Conservation (phyloP, 1,284 basidiomycete species). For the Stygiomarasmius scandens region DNA sequence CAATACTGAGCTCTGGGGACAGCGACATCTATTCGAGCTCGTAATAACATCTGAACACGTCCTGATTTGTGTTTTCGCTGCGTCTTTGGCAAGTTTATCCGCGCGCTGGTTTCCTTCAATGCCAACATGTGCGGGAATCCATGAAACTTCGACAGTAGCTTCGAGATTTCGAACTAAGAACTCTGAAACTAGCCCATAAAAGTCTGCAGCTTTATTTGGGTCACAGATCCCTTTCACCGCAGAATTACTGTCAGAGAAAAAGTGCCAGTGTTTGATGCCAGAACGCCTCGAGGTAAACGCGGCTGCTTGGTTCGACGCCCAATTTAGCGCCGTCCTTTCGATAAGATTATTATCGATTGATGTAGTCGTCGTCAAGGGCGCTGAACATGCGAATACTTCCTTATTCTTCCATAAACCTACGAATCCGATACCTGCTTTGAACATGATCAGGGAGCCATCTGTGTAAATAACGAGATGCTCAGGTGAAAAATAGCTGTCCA, state of each 20-base stretch:
- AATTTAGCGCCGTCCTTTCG: not conserved
- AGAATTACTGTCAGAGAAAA: constrained; percentile 25
- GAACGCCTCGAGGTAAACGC: not conserved
- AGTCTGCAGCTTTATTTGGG: constrained; percentile 19
- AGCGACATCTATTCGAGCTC: no score
- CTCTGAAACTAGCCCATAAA: constrained; percentile 17
- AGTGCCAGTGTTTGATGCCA: constrained; percentile 16
- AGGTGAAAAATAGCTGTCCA: no score
- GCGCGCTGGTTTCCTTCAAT: constrained; percentile 32
- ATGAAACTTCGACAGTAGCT: constrained; percentile 23
- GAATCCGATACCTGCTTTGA: not conserved
- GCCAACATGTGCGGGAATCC: constrained; percentile 30
- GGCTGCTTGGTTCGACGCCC: not conserved
- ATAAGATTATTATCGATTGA: not conserved
- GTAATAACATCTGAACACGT: no score
- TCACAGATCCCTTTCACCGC: constrained; percentile 19
- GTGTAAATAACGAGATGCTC: not conserved
- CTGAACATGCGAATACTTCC: not conserved
- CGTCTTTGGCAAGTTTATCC: constrained; percentile 31
- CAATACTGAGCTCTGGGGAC: no score
- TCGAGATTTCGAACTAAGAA: constrained; percentile 22
- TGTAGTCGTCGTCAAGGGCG: not conserved
- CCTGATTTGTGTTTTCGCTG: constrained; percentile 16
- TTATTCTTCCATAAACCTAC: not conserved
- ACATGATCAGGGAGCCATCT: not conserved